These are phyloP conservation scores for Quillaja saponaria DNA, from an alignment of 306 rosid species.

Conservation along the genomic window DNA sequence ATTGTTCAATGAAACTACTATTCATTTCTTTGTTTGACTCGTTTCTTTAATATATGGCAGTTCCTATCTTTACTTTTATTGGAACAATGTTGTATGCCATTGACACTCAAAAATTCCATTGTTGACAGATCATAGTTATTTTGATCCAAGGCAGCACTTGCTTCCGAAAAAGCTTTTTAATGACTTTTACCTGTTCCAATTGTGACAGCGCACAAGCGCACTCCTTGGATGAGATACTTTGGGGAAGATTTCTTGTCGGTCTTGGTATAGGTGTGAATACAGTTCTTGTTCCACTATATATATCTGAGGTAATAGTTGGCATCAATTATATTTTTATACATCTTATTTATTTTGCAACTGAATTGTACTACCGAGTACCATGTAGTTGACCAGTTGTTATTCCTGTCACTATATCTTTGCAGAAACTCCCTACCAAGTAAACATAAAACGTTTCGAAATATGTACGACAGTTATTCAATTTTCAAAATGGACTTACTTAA, in stretches of 20 bases:
- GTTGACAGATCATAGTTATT: constrained; percentile 15
- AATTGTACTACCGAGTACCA: too few species aligned
- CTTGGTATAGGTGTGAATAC: constrained; percentile 91
- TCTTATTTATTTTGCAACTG: constrained; percentile 6
- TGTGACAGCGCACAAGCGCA: constrained; percentile 76
- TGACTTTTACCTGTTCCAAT: constrained; percentile 28
- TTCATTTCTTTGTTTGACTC: too few species aligned
- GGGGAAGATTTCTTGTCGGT: constrained; percentile 95
- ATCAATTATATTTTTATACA: constrained; percentile 17
- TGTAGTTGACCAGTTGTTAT: background rate
- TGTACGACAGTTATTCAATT: too few species aligned
- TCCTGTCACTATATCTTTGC: too few species aligned
- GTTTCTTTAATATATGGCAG: too few species aligned
- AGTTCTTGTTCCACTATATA: constrained; percentile 84
- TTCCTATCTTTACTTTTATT: too few species aligned
- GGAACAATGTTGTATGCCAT: too few species aligned
- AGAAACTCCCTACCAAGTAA: too few species aligned
- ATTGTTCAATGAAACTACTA: too few species aligned
- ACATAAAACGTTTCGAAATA: too few species aligned
- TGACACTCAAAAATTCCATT: constrained; percentile 18
- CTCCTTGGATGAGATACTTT: constrained; percentile 69
- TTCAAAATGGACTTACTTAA: too few species aligned
- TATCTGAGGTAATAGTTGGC: constrained; percentile 67
- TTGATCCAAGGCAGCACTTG: constrained; percentile 1
- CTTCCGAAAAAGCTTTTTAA: constrained; percentile 10